Evolutionary conservation across 2,329 filamentous ascomycete species (phyloP).

Genomic region (Epichloe coenophiala): DNA sequence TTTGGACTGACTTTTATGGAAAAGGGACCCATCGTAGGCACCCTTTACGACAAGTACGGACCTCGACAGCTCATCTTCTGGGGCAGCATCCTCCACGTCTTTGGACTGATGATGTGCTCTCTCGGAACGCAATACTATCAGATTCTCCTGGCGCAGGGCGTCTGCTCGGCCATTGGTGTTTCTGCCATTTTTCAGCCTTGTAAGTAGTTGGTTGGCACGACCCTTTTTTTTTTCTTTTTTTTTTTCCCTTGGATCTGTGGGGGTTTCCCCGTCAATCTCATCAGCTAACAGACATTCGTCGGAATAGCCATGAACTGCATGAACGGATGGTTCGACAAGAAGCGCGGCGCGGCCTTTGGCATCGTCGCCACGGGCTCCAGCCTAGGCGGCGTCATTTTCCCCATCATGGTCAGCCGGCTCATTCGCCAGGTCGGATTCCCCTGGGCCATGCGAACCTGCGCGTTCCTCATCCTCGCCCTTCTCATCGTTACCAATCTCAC

Average conservation of each 20-base stretch:
- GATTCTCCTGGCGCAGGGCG: slow-evolving; percentile 20
- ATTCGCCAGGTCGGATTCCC: slow-evolving; percentile 16
- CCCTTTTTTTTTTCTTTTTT: neutral
- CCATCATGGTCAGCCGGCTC: slow-evolving; percentile 19
- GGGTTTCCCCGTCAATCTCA: neutral
- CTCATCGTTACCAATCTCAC: slow-evolving; percentile 18
- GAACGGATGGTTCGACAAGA: slow-evolving; percentile 13
- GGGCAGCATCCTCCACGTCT: slow-evolving; percentile 38
- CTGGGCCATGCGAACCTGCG: slow-evolving; percentile 20
- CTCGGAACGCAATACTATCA: slow-evolving; percentile 25
- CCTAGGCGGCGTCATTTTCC: slow-evolving; percentile 20
- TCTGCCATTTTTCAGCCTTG: slow-evolving; percentile 15
- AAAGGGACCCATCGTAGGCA: slow-evolving; percentile 42
- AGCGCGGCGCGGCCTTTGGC: slow-evolving; percentile 13
- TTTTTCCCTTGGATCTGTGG: neutral
- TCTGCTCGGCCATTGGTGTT: slow-evolving; percentile 18
- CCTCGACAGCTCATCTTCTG: slow-evolving; percentile 35
- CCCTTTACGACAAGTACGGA: slow-evolving; percentile 45
- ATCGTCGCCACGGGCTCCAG: slow-evolving; percentile 14
- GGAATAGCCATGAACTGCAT: slow-evolving; percentile 11
- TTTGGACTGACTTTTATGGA: neutral
- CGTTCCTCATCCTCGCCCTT: slow-evolving; percentile 12
- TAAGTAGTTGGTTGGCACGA: neutral
- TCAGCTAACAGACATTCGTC: neutral
- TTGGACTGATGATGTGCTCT: slow-evolving; percentile 46